A percentile compares a stretch with the other conserved stretches of the same genome.
These are phyloP conservation scores for Anastatica hierochuntica DNA, from an alignment of 345 rosid genomes.

Conservation along the genomic window DNA sequence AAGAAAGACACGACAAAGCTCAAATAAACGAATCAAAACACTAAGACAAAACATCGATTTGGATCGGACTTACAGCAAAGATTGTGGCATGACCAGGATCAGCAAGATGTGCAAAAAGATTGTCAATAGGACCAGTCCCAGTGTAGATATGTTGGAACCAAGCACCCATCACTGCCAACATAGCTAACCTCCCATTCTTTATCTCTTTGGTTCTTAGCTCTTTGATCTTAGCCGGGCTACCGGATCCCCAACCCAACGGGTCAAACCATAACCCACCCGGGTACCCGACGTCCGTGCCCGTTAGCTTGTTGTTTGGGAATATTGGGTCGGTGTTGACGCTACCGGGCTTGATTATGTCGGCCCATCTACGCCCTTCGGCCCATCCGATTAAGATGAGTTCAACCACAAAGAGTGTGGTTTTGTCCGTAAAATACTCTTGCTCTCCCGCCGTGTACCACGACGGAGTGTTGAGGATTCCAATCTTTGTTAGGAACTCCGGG, in stretches of 20 bases:
- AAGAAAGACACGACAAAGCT: slow-evolving; percentile 1
- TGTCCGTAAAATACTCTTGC: slow-evolving; percentile 80
- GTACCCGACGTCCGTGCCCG: slow-evolving; percentile 94
- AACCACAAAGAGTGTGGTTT: slow-evolving; percentile 68
- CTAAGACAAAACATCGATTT: neutral
- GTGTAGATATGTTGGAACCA: slow-evolving; percentile 99
- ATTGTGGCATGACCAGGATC: slow-evolving; percentile 96
- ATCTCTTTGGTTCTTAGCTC: slow-evolving; percentile 95
- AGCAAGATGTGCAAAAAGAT: slow-evolving; percentile 90
- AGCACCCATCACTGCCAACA: slow-evolving; percentile 99
- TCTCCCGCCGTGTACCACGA: slow-evolving; percentile 93
- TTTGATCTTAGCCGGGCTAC: slow-evolving; percentile 73
- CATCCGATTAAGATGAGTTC: slow-evolving; percentile 85
- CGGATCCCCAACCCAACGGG: slow-evolving; percentile 91
- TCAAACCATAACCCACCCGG: slow-evolving; percentile 99
- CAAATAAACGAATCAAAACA: neutral
- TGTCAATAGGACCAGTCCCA: slow-evolving; percentile 93
- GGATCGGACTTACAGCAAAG: slow-evolving; percentile 62
- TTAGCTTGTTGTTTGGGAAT: slow-evolving; percentile 95
- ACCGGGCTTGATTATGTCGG: slow-evolving; percentile 91
- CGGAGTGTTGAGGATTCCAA: slow-evolving; percentile 83
- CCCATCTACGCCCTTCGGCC: slow-evolving; percentile 99
- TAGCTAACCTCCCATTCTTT: slow-evolving; percentile 89
- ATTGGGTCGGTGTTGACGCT: slow-evolving; percentile 91
- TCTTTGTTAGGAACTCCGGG: slow-evolving; percentile 83